Conservation (phyloP, 805 yeast genomes). For the Cyberlindnera bimundalis region DNA sequence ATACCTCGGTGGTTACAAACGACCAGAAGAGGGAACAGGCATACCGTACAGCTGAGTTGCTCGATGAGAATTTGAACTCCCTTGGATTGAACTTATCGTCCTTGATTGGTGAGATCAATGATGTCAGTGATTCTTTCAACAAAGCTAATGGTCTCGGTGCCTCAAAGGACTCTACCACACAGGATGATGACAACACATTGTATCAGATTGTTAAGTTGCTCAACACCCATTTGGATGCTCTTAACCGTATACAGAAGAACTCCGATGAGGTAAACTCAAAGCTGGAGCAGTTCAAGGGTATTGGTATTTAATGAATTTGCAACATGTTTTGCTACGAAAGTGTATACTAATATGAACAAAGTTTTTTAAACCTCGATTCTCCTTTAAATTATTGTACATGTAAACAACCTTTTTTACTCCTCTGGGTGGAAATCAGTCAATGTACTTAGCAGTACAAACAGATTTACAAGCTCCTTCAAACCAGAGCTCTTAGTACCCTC, state of each 20-base stretch:
- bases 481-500: slow-evolving; percentile 33
- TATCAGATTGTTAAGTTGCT: slow-evolving; percentile 76
- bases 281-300: slow-evolving; percentile 37
- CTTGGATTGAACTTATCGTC: slow-evolving; percentile 75
- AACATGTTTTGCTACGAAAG: background rate
- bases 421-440: slow-evolving; percentile 43
- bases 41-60: slow-evolving; percentile 77
- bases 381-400: background rate
- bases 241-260: slow-evolving; percentile 79
- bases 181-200: slow-evolving; percentile 44
- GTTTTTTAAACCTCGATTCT: background rate
- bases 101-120: slow-evolving; percentile 77
- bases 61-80: slow-evolving; percentile 76
- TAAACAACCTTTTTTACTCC: slow-evolving; percentile 11
- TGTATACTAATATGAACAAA: background rate
- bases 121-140: slow-evolving; percentile 76
- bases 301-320: slow-evolving; percentile 16
- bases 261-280: slow-evolving; percentile 67
- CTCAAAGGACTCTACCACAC: slow-evolving; percentile 30
- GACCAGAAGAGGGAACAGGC: slow-evolving; percentile 90
- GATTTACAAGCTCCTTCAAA: slow-evolving; percentile 49
- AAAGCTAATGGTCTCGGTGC: slow-evolving; percentile 46
- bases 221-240: slow-evolving; percentile 84
- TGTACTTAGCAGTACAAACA: slow-evolving; percentile 52
- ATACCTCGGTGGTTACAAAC: slow-evolving; percentile 43